Evolutionary conservation across 768 basidiomycete genomes (phyloP).

Genomic region (Amanita phalloides): DNA sequence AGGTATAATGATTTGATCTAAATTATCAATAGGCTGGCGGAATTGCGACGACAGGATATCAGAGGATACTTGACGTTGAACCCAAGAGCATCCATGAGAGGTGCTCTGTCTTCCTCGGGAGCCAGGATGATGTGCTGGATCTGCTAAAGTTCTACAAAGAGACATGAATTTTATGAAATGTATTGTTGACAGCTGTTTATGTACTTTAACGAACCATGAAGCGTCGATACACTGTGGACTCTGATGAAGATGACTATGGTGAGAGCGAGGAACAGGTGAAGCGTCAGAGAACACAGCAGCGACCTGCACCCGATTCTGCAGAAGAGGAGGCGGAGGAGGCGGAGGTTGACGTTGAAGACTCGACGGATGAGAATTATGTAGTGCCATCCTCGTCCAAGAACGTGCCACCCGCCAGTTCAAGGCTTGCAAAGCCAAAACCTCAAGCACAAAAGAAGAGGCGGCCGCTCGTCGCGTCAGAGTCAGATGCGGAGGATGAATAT

Average conservation of each 20-base stretch:
- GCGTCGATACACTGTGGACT: constrained; percentile 17
- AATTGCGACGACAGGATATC: constrained; percentile 90
- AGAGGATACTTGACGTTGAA: constrained; percentile 85
- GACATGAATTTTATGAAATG: constrained; percentile 10
- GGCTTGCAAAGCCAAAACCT: neutral
- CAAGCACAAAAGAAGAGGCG: constrained; percentile 1
- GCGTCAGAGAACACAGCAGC: neutral
- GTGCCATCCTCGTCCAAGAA: neutral
- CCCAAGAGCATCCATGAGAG: constrained; percentile 85
- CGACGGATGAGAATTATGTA: constrained; percentile 8
- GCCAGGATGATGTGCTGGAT: constrained; percentile 88
- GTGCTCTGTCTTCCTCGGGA: constrained; percentile 88
- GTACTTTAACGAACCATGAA: constrained; percentile 14
- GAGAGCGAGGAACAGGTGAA: constrained; percentile 4
- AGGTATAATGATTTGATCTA: neutral
- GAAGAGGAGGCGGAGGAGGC: constrained; percentile 8
- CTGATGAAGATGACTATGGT: constrained; percentile 17
- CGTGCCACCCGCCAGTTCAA: neutral
- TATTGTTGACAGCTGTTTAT: constrained; percentile 1
- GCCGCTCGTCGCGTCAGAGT: constrained; percentile 9
- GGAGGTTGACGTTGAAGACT: constrained; percentile 11
- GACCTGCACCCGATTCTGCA: neutral
- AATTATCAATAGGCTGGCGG: constrained; percentile 69
- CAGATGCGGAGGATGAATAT: constrained; percentile 13
- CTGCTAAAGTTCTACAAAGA: constrained; percentile 77